These are phyloP conservation scores for Macrocybe sp. DNA, from an alignment of 1,284 basidiomycete genomes.

Conservation along the genomic window DNA sequence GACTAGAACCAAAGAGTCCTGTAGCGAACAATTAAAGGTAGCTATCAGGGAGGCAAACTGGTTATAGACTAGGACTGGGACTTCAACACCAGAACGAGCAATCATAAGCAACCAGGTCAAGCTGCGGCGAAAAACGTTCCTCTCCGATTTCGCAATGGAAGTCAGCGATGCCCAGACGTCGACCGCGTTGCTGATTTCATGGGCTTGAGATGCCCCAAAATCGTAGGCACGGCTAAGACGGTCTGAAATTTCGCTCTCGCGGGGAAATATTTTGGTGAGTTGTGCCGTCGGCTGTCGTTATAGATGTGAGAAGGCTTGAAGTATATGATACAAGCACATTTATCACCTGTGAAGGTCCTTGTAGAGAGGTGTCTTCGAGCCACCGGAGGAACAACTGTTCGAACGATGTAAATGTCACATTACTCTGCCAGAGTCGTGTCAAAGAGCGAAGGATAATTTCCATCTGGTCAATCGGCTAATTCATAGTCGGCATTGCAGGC, in stretches of 20 bases:
- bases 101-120: conserved; percentile 65
- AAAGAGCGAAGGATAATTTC: conserved; percentile 47
- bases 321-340: not conserved
- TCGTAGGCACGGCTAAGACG: conserved; percentile 34
- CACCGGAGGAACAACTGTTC: conserved; percentile 62
- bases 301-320: conserved; percentile 10
- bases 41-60: conserved; percentile 39
- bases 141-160: conserved; percentile 37
- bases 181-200: conserved; percentile 12
- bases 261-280: conserved; percentile 54
- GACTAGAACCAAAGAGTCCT: conserved; percentile 41
- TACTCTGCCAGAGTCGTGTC: conserved; percentile 47
- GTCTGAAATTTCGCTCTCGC: conserved; percentile 39
- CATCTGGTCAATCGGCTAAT: conserved; percentile 19
- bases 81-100: conserved; percentile 62
- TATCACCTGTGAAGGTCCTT: too few relatives aligned
- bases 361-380: conserved; percentile 35
- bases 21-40: conserved; percentile 35
- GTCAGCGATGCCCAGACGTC: conserved; percentile 42
- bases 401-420: conserved; percentile 54
- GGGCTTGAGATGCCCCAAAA: conserved; percentile 20
- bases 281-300: conserved; percentile 43
- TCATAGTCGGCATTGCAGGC: too few relatives aligned
- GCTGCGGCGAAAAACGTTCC: conserved; percentile 42
- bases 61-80: conserved; percentile 48